Conservation (phyloP, 495 filamentous ascomycete genomes). For the Endocarpon pusillum region DNA sequence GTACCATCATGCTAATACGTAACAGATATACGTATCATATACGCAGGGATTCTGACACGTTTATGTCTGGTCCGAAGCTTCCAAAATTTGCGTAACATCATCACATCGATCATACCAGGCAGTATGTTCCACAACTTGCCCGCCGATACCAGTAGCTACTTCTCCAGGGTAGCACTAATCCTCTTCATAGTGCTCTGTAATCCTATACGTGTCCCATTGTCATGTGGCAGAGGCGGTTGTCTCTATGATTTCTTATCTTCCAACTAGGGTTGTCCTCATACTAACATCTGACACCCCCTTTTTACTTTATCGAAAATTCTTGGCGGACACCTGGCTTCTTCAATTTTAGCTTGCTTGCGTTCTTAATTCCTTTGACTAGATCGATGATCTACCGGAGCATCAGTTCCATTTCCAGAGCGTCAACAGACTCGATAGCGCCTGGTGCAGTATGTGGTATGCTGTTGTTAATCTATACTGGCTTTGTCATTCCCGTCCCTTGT, state of each 20-base stretch:
- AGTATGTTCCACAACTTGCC: conserved; percentile 9
- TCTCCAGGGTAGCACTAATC: conserved; percentile 56
- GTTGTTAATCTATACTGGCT: conserved; percentile 4
- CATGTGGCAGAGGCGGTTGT: conserved; percentile 32
- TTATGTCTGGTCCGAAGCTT: conserved; percentile 65
- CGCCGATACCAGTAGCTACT: conserved; percentile 49
- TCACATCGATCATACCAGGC: conserved; percentile 52
- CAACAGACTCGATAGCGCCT: conserved; percentile 1
- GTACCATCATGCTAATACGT: too few relatives aligned
- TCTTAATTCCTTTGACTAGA: conserved; percentile 1
- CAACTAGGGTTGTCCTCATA: conserved; percentile 26
- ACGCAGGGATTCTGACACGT: too few relatives aligned
- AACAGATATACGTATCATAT: too few relatives aligned
- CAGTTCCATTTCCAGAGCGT: conserved; percentile 1
- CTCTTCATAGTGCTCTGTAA: conserved; percentile 83
- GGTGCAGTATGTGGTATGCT: conserved; percentile 4
- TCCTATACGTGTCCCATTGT: conserved; percentile 50
- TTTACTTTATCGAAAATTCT: conserved; percentile 38
- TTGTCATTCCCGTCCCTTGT: conserved; percentile 3
- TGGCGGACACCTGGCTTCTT: neutral
- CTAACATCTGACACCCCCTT: conserved; percentile 28
- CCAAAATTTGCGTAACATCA: conserved; percentile 43
- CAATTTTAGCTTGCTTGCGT: neutral
- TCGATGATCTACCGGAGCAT: conserved; percentile 3
- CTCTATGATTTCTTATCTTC: conserved; percentile 35